A percentile compares a stretch with the other conserved stretches of the same genome.
phyloP scores from a whole-genome alignment of 2,329 filamentous ascomycete species.

The Diaporthe helianthi region DNA sequence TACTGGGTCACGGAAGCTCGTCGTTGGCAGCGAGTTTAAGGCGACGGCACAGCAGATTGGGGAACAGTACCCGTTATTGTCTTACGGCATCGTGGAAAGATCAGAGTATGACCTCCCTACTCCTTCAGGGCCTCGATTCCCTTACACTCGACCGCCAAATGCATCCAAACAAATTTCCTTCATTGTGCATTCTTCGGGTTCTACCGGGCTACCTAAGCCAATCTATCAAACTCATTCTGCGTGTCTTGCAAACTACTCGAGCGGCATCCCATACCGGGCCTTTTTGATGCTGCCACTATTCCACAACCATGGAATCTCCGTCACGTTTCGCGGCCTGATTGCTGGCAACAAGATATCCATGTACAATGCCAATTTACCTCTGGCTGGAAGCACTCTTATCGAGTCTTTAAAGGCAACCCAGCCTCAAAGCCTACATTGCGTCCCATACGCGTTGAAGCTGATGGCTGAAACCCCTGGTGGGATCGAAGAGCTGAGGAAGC shows the following conservation, averaged over 20 bases:
- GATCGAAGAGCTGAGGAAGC: conserved; percentile 49
- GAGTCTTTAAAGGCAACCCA: conserved; percentile 48
- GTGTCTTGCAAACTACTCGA: conserved; percentile 53
- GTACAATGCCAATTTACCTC: conserved; percentile 55
- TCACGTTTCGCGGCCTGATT: conserved; percentile 55
- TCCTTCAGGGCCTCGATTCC: conserved; percentile 34
- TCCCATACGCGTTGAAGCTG: conserved; percentile 65
- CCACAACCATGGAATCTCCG: conserved; percentile 59
- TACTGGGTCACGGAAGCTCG: conserved; percentile 45
- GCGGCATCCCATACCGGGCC: conserved; percentile 50
- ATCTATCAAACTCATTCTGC: conserved; percentile 59
- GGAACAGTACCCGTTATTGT: conserved; percentile 40
- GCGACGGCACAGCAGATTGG: conserved; percentile 35
- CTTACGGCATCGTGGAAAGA: conserved; percentile 36
- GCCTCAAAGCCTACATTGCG: conserved; percentile 59
- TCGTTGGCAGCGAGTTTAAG: conserved; percentile 39
- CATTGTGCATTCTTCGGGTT: conserved; percentile 52
- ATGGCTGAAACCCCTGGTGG: conserved; percentile 61
- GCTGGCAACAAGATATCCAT: conserved; percentile 54
- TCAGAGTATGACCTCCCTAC: conserved; percentile 25
- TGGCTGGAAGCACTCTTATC: conserved; percentile 53
- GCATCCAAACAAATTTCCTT: conserved; percentile 37
- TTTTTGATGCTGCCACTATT: conserved; percentile 59
- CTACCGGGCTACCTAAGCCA: conserved; percentile 62
- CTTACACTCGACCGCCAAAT: conserved; percentile 33